Evolutionary conservation across 1,139 yeast species (phyloP), one percentile per base, ranked within the genome.

Genomic region (Trichomonascaceae sp.): DNA sequence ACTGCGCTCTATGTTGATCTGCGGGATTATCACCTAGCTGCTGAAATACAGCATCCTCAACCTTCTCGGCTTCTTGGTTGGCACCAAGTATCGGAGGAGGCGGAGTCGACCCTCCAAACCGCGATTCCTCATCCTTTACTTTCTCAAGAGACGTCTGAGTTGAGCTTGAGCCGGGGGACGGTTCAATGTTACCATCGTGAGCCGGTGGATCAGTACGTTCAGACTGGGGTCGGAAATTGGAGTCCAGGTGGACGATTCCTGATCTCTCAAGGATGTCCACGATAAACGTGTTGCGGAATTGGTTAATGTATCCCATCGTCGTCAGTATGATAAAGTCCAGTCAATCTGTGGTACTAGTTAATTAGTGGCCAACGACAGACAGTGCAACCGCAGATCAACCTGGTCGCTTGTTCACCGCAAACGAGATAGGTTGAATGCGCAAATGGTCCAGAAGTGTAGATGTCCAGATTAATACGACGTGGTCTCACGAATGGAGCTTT

Each of bases 181-280:
- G 25, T 4, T 31, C 32, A 9, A 16, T 27, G 15, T 23, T 18
- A 4, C 11, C 32, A 11, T 13, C 16, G n/a, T n/a, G 14, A 13
- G 13, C 16, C 27, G 22, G 15, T 15, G n/a, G 31, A n/a, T 16
- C 16, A 4, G 31, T 29, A 4, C 32, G 33, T 9, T 25, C 29
- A n/a, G 34, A 28, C 23, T 39, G 45, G 13, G 34, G 33, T n/a
- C 27, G 14, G 33, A 40, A 42, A 17, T 41, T 37, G 15, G 35
- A 27, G 13, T 33, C 27, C 15, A 34, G 32, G 5, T 34, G 36
- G 17, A 37, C 38, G 9, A 40, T n/a, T 6, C 43, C 40, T n/a
- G 28, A 11, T 6, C 13, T 16, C 28, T 42, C 46, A 11, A 42
- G 36, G 16, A 39, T 23, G 30, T 42, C 46, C 4, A 40, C 44